These are phyloP conservation scores for Ophiocordyceps unilateralis DNA, from an alignment of 2,329 filamentous ascomycete genomes.

Conservation along the genomic window DNA sequence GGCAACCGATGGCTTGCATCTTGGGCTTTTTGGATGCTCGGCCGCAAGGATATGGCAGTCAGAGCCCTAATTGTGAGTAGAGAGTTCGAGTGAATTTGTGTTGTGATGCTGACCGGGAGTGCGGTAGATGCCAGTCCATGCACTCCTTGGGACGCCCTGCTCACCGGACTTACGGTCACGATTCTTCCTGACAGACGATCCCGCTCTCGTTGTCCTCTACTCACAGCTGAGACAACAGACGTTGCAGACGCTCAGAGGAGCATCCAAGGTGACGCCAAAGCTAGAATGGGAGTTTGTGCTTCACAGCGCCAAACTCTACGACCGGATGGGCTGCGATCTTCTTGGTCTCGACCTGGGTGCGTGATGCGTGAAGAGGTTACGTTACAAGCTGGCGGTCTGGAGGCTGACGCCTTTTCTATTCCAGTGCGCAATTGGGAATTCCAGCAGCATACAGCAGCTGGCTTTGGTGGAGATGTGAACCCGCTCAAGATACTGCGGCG, in stretches of 20 bases:
- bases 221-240: conserved; percentile 68
- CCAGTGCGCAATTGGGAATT: conserved; percentile 70
- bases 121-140: conserved; percentile 57
- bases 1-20: conserved; percentile 88
- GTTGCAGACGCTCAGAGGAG: conserved; percentile 69
- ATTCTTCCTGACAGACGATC: conserved; percentile 78
- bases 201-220: conserved; percentile 75
- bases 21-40: conserved; percentile 91
- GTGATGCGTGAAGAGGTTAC: conserved; percentile 3
- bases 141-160: conserved; percentile 50
- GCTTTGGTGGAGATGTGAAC: conserved; percentile 34
- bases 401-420: conserved; percentile 4
- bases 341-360: conserved; percentile 70
- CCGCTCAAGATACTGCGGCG: conserved; percentile 52
- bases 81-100: neutral
- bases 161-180: conserved; percentile 57
- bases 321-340: conserved; percentile 84
- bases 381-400: neutral
- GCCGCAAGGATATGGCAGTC: conserved; percentile 67
- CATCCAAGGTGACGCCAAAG: conserved; percentile 58
- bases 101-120: neutral
- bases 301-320: conserved; percentile 69
- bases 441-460: conserved; percentile 26
- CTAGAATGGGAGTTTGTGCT: conserved; percentile 82
- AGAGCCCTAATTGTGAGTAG: conserved; percentile 57